phyloP scores from a whole-genome alignment of 768 basidiomycete species.

The Strobilomyces dryophilus region DNA sequence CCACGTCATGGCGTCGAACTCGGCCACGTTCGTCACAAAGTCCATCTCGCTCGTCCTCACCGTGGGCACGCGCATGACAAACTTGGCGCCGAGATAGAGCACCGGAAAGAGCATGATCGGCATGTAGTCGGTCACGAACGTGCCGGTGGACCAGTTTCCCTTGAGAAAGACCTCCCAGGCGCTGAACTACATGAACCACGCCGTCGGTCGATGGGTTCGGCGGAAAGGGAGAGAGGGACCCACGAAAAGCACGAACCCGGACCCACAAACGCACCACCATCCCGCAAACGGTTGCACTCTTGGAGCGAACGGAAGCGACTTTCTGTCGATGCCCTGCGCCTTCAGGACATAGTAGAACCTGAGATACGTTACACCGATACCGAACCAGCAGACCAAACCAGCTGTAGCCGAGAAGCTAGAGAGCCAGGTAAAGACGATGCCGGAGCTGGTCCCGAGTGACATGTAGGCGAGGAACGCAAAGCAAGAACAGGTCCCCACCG shows the following conservation, averaged over 20 bases:
- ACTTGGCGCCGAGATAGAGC: too few species aligned
- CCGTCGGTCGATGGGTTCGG: background rate
- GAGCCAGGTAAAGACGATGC: too few species aligned
- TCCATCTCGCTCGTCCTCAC: too few species aligned
- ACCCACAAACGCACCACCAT: constrained; percentile 33
- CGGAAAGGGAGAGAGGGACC: constrained; percentile 7
- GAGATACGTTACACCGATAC: constrained; percentile 40
- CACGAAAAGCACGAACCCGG: constrained; percentile 33
- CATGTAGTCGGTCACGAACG: constrained; percentile 42
- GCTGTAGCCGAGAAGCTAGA: too few species aligned
- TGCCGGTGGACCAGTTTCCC: constrained; percentile 32
- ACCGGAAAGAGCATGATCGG: constrained; percentile 30
- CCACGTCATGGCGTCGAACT: constrained; percentile 20
- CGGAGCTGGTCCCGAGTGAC: constrained; percentile 30
- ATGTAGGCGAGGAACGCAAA: constrained; percentile 41
- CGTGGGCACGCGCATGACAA: too few species aligned
- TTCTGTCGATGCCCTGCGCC: constrained; percentile 35
- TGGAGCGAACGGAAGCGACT: constrained; percentile 41
- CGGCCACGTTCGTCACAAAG: too few species aligned
- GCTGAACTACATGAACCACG: constrained; percentile 28
- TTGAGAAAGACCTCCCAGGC: constrained; percentile 24
- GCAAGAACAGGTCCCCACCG: constrained; percentile 14
- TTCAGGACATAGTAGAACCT: too few species aligned
- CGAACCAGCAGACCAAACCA: constrained; percentile 39
- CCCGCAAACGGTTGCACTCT: constrained; percentile 39